Evolutionary conservation across 148 eudicot species (phyloP).

Genomic region (Silene conica): DNA sequence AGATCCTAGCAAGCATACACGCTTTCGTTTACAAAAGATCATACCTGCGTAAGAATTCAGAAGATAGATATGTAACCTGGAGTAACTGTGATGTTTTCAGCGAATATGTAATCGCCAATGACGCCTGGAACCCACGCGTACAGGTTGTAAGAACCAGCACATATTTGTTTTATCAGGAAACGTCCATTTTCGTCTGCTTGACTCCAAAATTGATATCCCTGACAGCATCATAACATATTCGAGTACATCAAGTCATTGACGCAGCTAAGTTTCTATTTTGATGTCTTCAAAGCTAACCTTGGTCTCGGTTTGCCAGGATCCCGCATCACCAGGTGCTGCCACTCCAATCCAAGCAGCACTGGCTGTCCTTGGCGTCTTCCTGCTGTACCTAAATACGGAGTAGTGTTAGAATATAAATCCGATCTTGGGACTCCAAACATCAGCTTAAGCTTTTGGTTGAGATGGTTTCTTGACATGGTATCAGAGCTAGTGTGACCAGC

Average conservation of each 20-base stretch:
- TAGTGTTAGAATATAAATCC: too few species aligned
- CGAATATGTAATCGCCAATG: slow-evolving; percentile 41
- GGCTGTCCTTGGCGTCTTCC: slow-evolving; percentile 23
- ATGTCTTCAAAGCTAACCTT: slow-evolving; percentile 31
- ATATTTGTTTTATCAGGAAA: slow-evolving; percentile 31
- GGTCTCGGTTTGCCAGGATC: slow-evolving; percentile 49
- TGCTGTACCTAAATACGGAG: slow-evolving; percentile 21
- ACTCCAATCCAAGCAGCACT: slow-evolving; percentile 43
- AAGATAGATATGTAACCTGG: slow-evolving; percentile 25
- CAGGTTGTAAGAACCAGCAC: slow-evolving; percentile 40
- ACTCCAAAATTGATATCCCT: slow-evolving; percentile 61
- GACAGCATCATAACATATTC: neutral
- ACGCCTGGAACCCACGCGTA: slow-evolving; percentile 49
- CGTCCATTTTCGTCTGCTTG: slow-evolving; percentile 34
- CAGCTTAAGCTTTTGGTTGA: too few species aligned
- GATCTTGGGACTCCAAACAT: too few species aligned
- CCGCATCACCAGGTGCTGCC: slow-evolving; percentile 38
- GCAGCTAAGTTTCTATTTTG: neutral
- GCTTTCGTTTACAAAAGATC: neutral
- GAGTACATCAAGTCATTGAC: neutral
- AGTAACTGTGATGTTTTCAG: slow-evolving; percentile 16
- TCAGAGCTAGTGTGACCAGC: too few species aligned
- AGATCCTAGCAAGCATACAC: slow-evolving; percentile 34
- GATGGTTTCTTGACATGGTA: too few species aligned
- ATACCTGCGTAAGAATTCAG: too few species aligned